Evolutionary conservation across 169 alveolate genomes (phyloP), one percentile per base, ranked within the genome.

Genomic region (Besnoitia besnoiti): DNA sequence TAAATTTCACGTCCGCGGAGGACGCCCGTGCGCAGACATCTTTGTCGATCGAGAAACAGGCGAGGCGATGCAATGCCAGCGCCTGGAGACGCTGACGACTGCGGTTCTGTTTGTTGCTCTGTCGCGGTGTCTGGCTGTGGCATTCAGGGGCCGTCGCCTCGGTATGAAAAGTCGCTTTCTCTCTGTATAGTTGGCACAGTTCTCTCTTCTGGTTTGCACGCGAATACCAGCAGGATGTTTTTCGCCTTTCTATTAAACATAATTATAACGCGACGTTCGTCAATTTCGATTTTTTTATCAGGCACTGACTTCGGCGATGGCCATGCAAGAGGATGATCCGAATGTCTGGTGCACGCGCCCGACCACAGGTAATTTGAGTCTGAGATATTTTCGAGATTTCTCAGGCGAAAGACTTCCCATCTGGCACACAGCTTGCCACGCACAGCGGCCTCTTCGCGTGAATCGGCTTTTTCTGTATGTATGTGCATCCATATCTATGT

Each of bases 261-360:
- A 19, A 14, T 10, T 50, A 50, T 50, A 50, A 14, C 19, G 62
- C 62, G 30, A 19, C 62, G 19, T 10, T 14, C 62, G 62, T 50
- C 62, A 19, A 14, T 10, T 67, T 30, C 21, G 12, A 10, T 30
- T 7, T 16, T 90, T 21, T 79, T 35, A 16, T 30, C 90, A 90
- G 93, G 93, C 93, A 0, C 47, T 87, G n/a, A 73, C 80, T 10
- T 87, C 89, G 33, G 93, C 80, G 51, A 49, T 55, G 90, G 82
- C 76, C 73, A 90, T 90, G 93, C 80, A 51, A 50, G 90, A 40
- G 49, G 84, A 50, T 62, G 93, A 90, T 51, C 93, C 93, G 50
- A 90, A 90, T 84, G 55, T 90, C n/a, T 90, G 62, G 84, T 90
- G 93, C 77, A 77, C 89, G 39, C 40, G 93, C 61, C 93, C 93